phyloP scores from a whole-genome alignment of 73 alveolate species.

The Paramecium octaurelia region DNA sequence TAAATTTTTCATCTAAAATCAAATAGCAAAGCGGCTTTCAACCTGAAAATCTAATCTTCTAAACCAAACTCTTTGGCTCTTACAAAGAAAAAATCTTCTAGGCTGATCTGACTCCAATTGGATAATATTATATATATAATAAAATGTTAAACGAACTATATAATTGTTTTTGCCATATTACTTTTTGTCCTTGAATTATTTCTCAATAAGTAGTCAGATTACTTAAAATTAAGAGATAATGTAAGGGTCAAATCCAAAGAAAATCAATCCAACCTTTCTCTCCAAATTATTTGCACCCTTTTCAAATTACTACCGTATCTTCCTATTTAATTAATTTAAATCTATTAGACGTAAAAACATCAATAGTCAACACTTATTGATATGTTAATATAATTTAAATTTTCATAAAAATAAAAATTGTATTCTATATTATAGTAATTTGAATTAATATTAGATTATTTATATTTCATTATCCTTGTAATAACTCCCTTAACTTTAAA shows the following conservation, averaged over 20 bases:
- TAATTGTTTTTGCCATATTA: background rate
- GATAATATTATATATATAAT: background rate
- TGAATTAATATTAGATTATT: background rate
- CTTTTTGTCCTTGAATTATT: background rate
- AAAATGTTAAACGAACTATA: background rate
- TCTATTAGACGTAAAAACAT: background rate
- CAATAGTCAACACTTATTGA: background rate
- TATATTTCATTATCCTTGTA: background rate
- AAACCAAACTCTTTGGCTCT: background rate
- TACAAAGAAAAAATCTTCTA: background rate
- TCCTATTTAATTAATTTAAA: background rate
- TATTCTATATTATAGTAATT: background rate
- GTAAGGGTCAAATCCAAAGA: background rate
- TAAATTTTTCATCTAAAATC: background rate
- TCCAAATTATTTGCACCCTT: background rate
- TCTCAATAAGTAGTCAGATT: background rate
- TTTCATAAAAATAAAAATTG: background rate
- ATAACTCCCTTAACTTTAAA: background rate
- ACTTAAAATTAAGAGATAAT: background rate
- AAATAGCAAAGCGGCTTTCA: background rate
- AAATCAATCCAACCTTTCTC: background rate
- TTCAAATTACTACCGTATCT: background rate
- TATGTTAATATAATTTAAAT: background rate
- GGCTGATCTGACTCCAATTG: background rate
- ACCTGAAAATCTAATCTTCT: background rate